Conservation (phyloP, 495 filamentous ascomycete species). For the Neurospora hispaniola region DNA sequence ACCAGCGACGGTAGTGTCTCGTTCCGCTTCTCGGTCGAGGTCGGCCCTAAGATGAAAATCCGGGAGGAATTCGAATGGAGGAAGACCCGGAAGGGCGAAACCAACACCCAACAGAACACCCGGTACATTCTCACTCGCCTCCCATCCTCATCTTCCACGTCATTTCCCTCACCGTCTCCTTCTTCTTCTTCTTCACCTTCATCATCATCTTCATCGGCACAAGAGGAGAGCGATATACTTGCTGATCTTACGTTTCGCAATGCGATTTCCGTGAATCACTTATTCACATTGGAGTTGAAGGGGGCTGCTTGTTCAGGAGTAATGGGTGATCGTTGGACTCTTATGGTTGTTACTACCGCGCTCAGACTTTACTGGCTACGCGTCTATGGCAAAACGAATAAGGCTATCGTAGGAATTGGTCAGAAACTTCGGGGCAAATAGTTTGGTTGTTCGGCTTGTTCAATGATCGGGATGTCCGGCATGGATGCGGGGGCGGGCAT, state of each 20-base stretch:
- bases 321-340: constrained; percentile 9
- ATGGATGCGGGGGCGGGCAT: too few relatives aligned
- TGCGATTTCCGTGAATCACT: neutral
- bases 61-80: constrained; percentile 11
- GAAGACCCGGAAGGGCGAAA: neutral
- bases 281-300: constrained; percentile 6
- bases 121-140: neutral
- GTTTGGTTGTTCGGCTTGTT: neutral
- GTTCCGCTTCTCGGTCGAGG: constrained; percentile 5
- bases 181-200: neutral
- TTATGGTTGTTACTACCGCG: constrained; percentile 9
- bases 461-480: too few relatives aligned
- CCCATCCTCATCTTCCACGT: neutral
- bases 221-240: neutral
- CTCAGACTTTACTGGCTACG: constrained; percentile 5
- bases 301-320: constrained; percentile 3
- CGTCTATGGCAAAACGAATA: constrained; percentile 3
- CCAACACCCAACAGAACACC: neutral
- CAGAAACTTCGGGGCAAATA: constrained; percentile 1
- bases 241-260: constrained; percentile 3
- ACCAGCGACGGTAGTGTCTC: neutral
- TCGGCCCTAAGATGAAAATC: neutral
- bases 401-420: neutral
- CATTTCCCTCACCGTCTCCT: too few relatives aligned
- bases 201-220: neutral